Evolutionary conservation across 176 grass and related monocot species (phyloP).

Genomic region (Thalia dealbata): DNA sequence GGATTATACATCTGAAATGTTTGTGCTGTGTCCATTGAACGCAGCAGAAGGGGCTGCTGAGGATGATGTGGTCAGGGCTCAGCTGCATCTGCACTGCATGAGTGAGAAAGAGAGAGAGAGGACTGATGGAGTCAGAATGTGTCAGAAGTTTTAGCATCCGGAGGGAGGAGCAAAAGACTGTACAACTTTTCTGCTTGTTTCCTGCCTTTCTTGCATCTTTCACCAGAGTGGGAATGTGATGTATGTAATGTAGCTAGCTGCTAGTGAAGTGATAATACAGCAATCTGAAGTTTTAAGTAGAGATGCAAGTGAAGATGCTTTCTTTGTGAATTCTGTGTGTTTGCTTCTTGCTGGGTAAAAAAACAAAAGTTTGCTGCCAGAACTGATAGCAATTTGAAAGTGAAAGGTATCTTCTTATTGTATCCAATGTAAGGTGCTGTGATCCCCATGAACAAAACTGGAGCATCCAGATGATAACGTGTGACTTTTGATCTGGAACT

Average conservation of each 20-base stretch:
- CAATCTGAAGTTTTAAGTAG: too few relatives aligned
- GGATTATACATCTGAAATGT: not conserved
- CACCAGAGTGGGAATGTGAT: not conserved
- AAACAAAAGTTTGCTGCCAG: too few relatives aligned
- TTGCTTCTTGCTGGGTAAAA: not conserved
- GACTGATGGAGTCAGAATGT: not conserved
- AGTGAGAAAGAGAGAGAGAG: not conserved
- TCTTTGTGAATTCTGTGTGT: not conserved
- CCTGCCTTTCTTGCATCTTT: not conserved
- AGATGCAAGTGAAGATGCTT: too few relatives aligned
- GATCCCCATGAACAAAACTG: too few relatives aligned
- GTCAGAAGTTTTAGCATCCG: not conserved
- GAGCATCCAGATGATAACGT: too few relatives aligned
- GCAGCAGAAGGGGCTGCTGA: slow-evolving; percentile 2
- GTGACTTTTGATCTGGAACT: too few relatives aligned
- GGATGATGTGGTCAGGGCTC: not conserved
- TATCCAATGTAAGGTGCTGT: too few relatives aligned
- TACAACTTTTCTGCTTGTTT: not conserved
- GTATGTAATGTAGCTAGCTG: not conserved
- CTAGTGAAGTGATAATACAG: not conserved
- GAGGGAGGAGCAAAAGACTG: not conserved
- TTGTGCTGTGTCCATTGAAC: not conserved
- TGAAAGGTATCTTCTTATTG: too few relatives aligned
- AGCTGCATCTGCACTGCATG: not conserved
- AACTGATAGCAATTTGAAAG: too few relatives aligned